Evolutionary conservation across 2,329 filamentous ascomycete genomes (phyloP), one percentile per base, ranked within the genome.

Genomic region (Aspergillus quadricinctus): DNA sequence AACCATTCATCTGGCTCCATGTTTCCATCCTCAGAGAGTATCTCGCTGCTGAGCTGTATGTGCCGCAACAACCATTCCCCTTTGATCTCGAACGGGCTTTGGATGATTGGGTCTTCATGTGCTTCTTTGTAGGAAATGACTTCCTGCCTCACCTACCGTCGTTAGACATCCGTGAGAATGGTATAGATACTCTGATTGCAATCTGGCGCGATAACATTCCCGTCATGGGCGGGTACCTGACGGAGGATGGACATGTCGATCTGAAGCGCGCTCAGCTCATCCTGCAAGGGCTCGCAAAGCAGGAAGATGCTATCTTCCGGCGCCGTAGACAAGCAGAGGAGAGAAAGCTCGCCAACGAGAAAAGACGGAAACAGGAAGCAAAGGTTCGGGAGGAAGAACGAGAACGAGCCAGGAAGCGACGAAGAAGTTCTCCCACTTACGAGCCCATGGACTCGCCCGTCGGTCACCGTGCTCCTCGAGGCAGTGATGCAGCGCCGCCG

Each of bases 71-170:
- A 63, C 87, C 88, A 1, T 97, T 97, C 75, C 84, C 85, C 54
- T 97, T 96, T 74, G 92, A 99, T 71, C 81, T 99, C 48, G 94
- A 99, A 75, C 87, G 94, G 62, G 92, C 92, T 27, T 84, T 97
- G 57, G 94, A 97, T 74, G 93, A 97, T 71, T 97, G 93, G 94
- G 91, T 97, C 14, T 97, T 97, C 73, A 94, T 97, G 86, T 97
- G 93, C 77, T 97, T 95, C 78, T 97, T 97, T 72, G 93, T 97
- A 55, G 93, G 93, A 64, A 99, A 99, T 75, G 95, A 99, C 78
- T 99, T 99, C 77, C 78, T 99, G 64, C 94, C 94, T 51, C 94
- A 99, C 80, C 80, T 99, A 57, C 94, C 94, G n/a, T 96, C 93
- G 67, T 82, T 99, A 57, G 94, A 97, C 73, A 97, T 99, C 72